Base-by-base conservation (phyloP, 805 yeast genomes). In the Yamadazyma sp. region DNA sequence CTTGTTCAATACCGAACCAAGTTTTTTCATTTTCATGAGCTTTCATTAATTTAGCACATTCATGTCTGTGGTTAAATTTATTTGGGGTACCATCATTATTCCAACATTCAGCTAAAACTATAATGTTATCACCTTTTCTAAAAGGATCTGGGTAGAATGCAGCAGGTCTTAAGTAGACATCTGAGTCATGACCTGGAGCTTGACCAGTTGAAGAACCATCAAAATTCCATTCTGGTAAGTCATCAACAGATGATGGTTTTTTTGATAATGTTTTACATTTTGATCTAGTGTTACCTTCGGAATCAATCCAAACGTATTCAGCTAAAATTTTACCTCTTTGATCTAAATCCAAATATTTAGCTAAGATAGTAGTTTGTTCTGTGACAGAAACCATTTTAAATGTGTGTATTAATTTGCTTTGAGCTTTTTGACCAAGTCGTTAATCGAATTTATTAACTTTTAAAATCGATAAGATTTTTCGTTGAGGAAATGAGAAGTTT, bases 1-100 rank as follows among this genome's bases (percentile, higher is more conserved):
- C 98, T 75, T 93, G 98, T 73, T 93, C 98, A 55, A 93, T 76
- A 69, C 98, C 98, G 55, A 93, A 93, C 98, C 98, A 93, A 53
- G 87, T 81, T 50, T 76, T 75, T 67, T 85, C 86, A 47, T 73
- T 77, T 53, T 76, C 70, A 70, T 91, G 96, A 48, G 96, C 96
- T 58, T 79, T 79, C 91, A 93, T 86, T 56, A 93, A 78, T 75
- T 89, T 87, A 63, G 83, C 88, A 66, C 95, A 87, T 68, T 87
- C 96, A 65, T 85, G 93, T 77, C 98, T 86, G 78, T 87, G 97
- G 82, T 93, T 93, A 72, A 78, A 86, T 73, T 87, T 87, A 85
- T 93, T 93, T 71, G 98, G 98, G 45, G 97, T 89, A 59, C 98
- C 98, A 59, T 93, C 98, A 70, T 84, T 86, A 81, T 88, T 88